Evolutionary conservation across 2,329 filamentous ascomycete species (phyloP).

Genomic region (Claviceps spartinae): DNA sequence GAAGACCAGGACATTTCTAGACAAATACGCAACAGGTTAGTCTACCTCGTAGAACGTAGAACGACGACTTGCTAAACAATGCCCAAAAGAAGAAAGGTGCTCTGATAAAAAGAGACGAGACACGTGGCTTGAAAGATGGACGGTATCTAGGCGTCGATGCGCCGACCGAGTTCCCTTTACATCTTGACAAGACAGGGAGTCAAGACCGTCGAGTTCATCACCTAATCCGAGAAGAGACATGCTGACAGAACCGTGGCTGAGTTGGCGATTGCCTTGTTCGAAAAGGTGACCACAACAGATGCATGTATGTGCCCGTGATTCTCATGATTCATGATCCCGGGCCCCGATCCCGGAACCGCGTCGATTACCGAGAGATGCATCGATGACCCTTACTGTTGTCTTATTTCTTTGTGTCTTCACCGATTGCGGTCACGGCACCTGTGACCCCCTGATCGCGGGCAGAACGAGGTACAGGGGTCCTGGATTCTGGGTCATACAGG

Average conservation of each 20-base stretch:
- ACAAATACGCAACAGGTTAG: slow-evolving; percentile 14
- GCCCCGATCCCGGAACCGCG: not conserved
- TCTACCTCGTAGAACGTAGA: slow-evolving; percentile 6
- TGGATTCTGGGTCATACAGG: not conserved
- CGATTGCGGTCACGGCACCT: not conserved
- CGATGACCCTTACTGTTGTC: not conserved
- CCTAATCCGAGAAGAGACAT: no score
- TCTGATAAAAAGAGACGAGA: not conserved
- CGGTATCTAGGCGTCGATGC: not conserved
- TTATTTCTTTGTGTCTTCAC: not conserved
- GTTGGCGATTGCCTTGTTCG: no score
- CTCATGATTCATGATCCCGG: not conserved
- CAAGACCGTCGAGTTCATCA: no score
- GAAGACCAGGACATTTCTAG: slow-evolving; percentile 63
- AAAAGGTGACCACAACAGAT: slow-evolving; percentile 5
- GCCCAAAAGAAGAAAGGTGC: not conserved
- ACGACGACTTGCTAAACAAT: not conserved
- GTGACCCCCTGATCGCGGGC: not conserved
- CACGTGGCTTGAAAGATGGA: not conserved
- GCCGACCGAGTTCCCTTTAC: no score
- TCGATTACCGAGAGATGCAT: not conserved
- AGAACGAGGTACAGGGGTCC: not conserved
- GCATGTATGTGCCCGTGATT: no score
- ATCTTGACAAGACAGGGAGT: no score
- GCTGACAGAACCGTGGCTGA: no score